Evolutionary conservation across 805 yeast species (phyloP).

Genomic region (Metschnikowia reukaufii): DNA sequence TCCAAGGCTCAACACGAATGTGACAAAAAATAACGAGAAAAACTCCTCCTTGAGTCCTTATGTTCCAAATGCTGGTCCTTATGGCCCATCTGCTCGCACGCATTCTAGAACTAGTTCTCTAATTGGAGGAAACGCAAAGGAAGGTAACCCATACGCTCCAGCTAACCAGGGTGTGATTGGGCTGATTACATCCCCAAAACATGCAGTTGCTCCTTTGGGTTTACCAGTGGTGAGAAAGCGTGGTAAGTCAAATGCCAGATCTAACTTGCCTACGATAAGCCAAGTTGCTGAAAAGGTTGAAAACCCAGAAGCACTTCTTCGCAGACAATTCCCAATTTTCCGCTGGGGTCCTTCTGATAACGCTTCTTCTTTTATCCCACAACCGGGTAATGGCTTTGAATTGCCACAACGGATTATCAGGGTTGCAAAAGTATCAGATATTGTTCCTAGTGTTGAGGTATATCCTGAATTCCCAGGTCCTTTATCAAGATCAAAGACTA

Average conservation of each 20-base stretch:
- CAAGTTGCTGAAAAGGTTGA: constrained; percentile 24
- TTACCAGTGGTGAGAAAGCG: constrained; percentile 7
- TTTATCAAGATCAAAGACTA: constrained; percentile 53
- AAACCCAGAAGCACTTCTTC: constrained; percentile 54
- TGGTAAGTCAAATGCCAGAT: constrained; percentile 14
- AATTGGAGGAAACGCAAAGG: constrained; percentile 41
- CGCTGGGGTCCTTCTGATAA: constrained; percentile 50
- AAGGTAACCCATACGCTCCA: constrained; percentile 44
- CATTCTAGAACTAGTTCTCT: constrained; percentile 44
- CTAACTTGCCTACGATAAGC: constrained; percentile 7
- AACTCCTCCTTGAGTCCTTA: constrained; percentile 37
- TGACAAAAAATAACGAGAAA: constrained; percentile 22
- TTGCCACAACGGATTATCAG: constrained; percentile 33
- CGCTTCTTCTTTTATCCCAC: constrained; percentile 26
- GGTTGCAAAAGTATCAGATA: constrained; percentile 25
- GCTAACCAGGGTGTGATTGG: constrained; percentile 12
- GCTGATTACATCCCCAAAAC: constrained; percentile 3
- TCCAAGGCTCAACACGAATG: constrained; percentile 27
- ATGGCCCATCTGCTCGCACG: constrained; percentile 39
- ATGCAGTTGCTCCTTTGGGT: background rate
- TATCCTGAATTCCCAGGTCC: constrained; percentile 65
- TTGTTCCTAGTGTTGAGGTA: constrained; percentile 25
- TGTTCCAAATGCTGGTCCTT: constrained; percentile 46
- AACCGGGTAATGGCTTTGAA: constrained; percentile 32
- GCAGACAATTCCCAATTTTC: constrained; percentile 75